A percentile compares a stretch with the other conserved stretches of the same genome.
Conservation (phyloP, 805 yeast species). For the Candida morakotiae region DNA sequence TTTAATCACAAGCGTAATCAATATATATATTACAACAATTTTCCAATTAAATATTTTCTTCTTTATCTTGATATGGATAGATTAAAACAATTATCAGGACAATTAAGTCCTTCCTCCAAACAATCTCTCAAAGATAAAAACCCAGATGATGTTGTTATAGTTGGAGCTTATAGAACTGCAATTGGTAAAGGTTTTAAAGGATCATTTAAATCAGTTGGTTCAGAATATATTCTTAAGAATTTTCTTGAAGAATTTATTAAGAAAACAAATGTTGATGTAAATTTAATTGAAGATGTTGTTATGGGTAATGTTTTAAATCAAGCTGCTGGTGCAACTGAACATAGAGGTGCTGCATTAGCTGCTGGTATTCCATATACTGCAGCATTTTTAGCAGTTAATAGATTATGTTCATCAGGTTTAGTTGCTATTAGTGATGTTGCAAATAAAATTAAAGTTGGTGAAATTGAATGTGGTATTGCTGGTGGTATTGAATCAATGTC, state of each 20-base stretch:
- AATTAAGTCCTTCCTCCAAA: slow-evolving; percentile 37
- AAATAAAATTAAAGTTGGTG: slow-evolving; percentile 80
- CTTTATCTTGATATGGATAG: slow-evolving; percentile 39
- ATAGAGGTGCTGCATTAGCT: slow-evolving; percentile 85
- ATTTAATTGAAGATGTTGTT: slow-evolving; percentile 73
- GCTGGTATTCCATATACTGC: slow-evolving; percentile 84
- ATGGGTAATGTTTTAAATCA: slow-evolving; percentile 89
- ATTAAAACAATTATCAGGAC: slow-evolving; percentile 44
- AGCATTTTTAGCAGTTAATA: slow-evolving; percentile 80
- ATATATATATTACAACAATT: too few relatives aligned
- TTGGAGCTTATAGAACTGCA: slow-evolving; percentile 88
- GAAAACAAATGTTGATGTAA: slow-evolving; percentile 44
- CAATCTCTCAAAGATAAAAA: slow-evolving; percentile 49
- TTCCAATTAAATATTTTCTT: too few relatives aligned
- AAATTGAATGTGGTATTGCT: slow-evolving; percentile 87
- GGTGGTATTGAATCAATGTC: slow-evolving; percentile 95
- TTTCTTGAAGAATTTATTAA: slow-evolving; percentile 61
- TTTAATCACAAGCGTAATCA: slow-evolving; percentile 5
- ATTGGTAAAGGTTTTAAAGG: slow-evolving; percentile 87
- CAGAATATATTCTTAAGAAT: slow-evolving; percentile 71
- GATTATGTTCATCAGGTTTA: slow-evolving; percentile 94
- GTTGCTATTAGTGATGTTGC: slow-evolving; percentile 90
- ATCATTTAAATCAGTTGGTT: slow-evolving; percentile 71
- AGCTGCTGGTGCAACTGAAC: slow-evolving; percentile 95
- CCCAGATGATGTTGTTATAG: slow-evolving; percentile 88